A percentile compares a stretch with the other conserved stretches of the same genome.
Conservation (phyloP, 768 basidiomycete species). For the Rhizopogon salebrosus region DNA sequence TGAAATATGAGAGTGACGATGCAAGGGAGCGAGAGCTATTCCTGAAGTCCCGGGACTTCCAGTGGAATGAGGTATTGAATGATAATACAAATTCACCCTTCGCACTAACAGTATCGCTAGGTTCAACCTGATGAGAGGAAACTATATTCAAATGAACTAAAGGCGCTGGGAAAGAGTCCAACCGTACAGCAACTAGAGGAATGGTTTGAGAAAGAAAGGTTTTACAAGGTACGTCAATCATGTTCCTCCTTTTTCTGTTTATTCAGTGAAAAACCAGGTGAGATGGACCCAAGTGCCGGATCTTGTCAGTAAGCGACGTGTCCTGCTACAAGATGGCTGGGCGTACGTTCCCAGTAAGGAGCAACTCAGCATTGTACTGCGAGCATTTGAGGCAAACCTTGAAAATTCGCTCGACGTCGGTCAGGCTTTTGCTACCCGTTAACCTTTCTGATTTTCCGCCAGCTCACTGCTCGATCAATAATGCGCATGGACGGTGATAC, state of each 20-base stretch:
- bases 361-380: conserved; percentile 79
- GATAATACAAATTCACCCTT: background rate
- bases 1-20: conserved; percentile 71
- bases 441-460: conserved; percentile 8
- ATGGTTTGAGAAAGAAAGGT: conserved; percentile 22
- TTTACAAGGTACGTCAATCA: conserved; percentile 61
- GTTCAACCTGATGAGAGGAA: conserved; percentile 56
- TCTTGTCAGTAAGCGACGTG: conserved; percentile 75
- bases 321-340: conserved; percentile 73
- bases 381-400: conserved; percentile 75
- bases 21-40: conserved; percentile 58
- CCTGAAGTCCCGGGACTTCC: conserved; percentile 57
- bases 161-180: conserved; percentile 22
- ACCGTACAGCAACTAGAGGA: background rate
- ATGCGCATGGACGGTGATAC: conserved; percentile 94
- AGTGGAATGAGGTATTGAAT: conserved; percentile 52
- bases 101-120: conserved; percentile 27
- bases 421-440: background rate
- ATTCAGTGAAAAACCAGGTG: conserved; percentile 49
- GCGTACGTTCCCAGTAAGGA: conserved; percentile 83
- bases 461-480: conserved; percentile 83
- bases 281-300: conserved; percentile 95
- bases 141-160: conserved; percentile 42
- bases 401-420: conserved; percentile 72
- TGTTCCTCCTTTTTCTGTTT: background rate